Base-by-base conservation (phyloP, 345 rosid species). In the Tarenaya hassleriana region DNA sequence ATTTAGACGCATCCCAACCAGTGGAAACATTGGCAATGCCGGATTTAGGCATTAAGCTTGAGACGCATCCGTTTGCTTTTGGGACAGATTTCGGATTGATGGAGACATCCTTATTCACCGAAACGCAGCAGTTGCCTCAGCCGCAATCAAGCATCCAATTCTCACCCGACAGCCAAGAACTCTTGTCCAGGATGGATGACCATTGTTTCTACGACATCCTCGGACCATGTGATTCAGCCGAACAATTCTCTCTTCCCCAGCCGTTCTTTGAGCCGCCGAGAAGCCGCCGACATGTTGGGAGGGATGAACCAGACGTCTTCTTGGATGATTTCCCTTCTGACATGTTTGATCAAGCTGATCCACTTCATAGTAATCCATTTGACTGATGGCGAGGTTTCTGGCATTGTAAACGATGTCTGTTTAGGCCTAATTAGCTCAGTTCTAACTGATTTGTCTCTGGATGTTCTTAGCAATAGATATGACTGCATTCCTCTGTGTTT, bases 301-400 rank as follows among this genome's bases (percentile, higher is more conserved):
- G 52, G 16, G 71, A 77, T 16, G 78, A 58, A n/a, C 67, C 76
- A 2, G 84, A 77, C 29, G 47, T 70, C 11, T 80, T 86, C 73
- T 80, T 81, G 7, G 88, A 87, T 13, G 92, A 84, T 68, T 78
- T 87, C 41, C 96, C 98, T 0, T 44, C 77, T 0, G 91, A 82
- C 59, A 68, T 86, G 73, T 78, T 80, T 27, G 95, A 86, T 71
- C 77, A 75, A 3, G 78, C 77, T 16, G 83, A 77, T 37, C 72
- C 68, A 1, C 72, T 74, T 59, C 77, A 67, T 1, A 74, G 75
- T n/a, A n/a, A n/a, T 65, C 83, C 95, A 20, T 66, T 81, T 18
- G 54, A 55, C 19, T 66, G 18, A 56, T 34, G 43, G 17, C 44
- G 37, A 12, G 35, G 11, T 31, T 32, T n/a, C n/a, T n/a, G n/a